Base-by-base conservation (phyloP, 805 yeast genomes). In the Candida stauntonica region DNA sequence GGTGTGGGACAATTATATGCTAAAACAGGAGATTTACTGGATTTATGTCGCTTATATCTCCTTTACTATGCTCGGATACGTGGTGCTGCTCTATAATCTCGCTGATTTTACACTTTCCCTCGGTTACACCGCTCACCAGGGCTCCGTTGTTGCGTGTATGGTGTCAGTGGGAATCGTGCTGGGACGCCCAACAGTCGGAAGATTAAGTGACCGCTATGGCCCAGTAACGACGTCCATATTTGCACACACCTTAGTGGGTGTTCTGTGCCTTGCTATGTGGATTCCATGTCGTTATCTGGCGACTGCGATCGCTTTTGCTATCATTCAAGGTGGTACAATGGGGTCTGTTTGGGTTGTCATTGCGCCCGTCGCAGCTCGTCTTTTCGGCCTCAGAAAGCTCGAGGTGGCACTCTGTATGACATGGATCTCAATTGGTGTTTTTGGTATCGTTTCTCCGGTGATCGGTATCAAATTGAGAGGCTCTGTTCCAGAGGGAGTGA, bases 61-160 rank as follows among this genome's bases (percentile, higher is more conserved):
- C 36, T 63, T 71, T 33, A 70, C 81, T 9, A 60, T 75, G 57
- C 67, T 79, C 46, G 86, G 84, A 0, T 79, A 79, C 49, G 82
- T 77, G 29, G 70, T 75, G 17, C 61, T 77, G 29, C 63, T 79
- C 54, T 79, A 79, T 55, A 70, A 75, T 26, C 58, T 80, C 47
- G 76, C 80, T 7, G 78, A 78, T 46, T 77, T 73, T 48, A 75
- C 85, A 9, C 64, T 70, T 4, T 72, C 81, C 3, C 48, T 80
- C 40, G 87, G 87, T 0, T 79, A 77, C 48, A 44, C 70, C 4
- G 61, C 72, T 2, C 50, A 63, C 16, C 75, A 79, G 43, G 82
- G 82, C 2, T 70, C 84, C 1, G 60, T 72, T 17, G 80, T 75
- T 4, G 59, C 80, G 1, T 78, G 83, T 14, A 72, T 77, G 80